Percentiles rank a stretch among this genome's conserved stretches.
Conservation (phyloP, 805 yeast species). For the Hanseniaspora clermontiae region DNA sequence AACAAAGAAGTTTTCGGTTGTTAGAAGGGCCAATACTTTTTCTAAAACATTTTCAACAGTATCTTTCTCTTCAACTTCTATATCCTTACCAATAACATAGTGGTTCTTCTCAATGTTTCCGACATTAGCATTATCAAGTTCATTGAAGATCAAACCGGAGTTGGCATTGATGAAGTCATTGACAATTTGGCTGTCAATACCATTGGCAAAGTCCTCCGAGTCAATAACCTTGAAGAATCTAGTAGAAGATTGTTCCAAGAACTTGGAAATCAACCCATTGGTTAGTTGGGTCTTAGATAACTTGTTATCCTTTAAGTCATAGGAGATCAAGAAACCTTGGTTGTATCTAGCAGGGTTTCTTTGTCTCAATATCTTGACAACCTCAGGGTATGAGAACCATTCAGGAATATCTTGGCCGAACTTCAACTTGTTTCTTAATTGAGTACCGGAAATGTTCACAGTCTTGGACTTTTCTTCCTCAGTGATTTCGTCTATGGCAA, state of each 20-base stretch:
- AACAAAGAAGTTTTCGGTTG: slow-evolving; percentile 70
- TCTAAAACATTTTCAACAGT: slow-evolving; percentile 59
- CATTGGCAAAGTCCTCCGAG: slow-evolving; percentile 46
- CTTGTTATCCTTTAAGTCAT: slow-evolving; percentile 33
- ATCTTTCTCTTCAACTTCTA: slow-evolving; percentile 42
- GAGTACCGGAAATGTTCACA: slow-evolving; percentile 88
- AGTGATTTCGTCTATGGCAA: slow-evolving; percentile 78
- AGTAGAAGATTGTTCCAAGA: slow-evolving; percentile 78
- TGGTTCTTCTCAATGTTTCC: slow-evolving; percentile 24
- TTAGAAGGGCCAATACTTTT: slow-evolving; percentile 57
- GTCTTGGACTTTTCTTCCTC: slow-evolving; percentile 60
- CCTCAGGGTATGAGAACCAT: slow-evolving; percentile 97
- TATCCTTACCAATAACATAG: slow-evolving; percentile 35
- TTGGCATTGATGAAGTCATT: slow-evolving; percentile 55
- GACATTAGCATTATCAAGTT: slow-evolving; percentile 10
- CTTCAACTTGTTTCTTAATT: slow-evolving; percentile 73
- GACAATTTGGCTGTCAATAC: slow-evolving; percentile 27
- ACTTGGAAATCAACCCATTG: slow-evolving; percentile 75
- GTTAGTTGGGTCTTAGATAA: slow-evolving; percentile 56
- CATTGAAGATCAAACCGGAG: slow-evolving; percentile 68
- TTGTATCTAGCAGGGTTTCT: slow-evolving; percentile 81
- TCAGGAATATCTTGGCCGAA: slow-evolving; percentile 83
- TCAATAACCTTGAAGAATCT: slow-evolving; percentile 53
- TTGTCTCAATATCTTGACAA: slow-evolving; percentile 78
- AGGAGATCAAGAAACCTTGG: slow-evolving; percentile 76